Conservation (phyloP, 2,329 filamentous ascomycete species). For the Colletotrichum zoysiae region DNA sequence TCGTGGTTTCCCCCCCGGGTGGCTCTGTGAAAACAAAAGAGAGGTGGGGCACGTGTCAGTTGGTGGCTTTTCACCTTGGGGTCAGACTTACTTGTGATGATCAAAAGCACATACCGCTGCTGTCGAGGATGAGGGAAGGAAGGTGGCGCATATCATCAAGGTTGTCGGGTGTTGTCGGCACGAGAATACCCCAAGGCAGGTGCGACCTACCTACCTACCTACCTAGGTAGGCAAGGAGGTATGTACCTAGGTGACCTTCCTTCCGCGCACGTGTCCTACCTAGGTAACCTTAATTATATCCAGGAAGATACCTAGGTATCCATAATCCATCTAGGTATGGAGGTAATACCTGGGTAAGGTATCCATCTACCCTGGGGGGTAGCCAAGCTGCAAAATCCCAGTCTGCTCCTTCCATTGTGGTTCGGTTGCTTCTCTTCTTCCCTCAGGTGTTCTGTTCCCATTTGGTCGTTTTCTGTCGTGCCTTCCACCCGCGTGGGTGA, state of each 20-base stretch:
- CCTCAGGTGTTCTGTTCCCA: not conserved
- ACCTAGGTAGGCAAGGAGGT: too few relatives aligned
- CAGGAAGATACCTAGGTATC: too few relatives aligned
- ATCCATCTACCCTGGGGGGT: too few relatives aligned
- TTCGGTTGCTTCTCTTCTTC: not conserved
- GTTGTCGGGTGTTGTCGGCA: not conserved
- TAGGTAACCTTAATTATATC: not conserved
- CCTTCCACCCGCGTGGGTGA: not conserved
- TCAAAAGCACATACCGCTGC: conserved; percentile 6
- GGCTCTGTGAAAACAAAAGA: not conserved
- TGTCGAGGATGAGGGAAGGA: conserved; percentile 21
- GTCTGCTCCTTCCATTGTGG: not conserved
- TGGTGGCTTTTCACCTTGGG: not conserved
- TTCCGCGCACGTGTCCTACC: not conserved
- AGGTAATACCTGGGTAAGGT: too few relatives aligned
- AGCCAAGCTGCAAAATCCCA: too few relatives aligned
- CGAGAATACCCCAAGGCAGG: not conserved
- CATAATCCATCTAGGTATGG: too few relatives aligned
- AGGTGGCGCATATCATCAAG: not conserved
- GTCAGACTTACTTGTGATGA: conserved; percentile 5
- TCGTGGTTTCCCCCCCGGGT: not conserved
- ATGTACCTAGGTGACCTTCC: not conserved
- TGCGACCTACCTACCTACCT: not conserved
- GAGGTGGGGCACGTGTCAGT: not conserved
- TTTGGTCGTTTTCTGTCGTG: too few relatives aligned